phyloP scores from a whole-genome alignment of 2,329 filamentous ascomycete genomes.

The Fusarium aywerte region DNA sequence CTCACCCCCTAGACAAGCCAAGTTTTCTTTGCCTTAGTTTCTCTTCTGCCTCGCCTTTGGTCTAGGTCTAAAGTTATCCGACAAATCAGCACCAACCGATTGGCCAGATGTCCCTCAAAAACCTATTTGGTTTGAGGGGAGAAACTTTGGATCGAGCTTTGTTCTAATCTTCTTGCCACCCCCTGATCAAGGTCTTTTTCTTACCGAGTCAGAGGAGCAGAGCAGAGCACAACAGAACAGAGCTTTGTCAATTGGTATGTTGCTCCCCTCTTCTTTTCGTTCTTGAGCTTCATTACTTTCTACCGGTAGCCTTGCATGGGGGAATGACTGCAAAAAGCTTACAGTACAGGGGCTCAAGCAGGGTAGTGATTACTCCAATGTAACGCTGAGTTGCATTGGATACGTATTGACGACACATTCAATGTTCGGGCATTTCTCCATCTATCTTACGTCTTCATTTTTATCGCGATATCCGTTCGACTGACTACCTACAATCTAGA shows the following conservation, averaged over 20 bases:
- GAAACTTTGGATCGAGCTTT: not conserved
- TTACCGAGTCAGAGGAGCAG: no score
- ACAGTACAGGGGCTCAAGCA: conserved; percentile 23
- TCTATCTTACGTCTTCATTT: not conserved
- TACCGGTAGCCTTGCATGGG: conserved; percentile 31
- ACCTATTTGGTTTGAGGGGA: not conserved
- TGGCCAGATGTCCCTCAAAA: conserved; percentile 12
- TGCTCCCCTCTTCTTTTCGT: not conserved
- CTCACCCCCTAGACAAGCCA: no score
- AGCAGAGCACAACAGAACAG: not conserved
- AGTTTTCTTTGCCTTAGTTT: not conserved
- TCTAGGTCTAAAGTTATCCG: conserved; percentile 4
- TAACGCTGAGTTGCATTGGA: conserved; percentile 31
- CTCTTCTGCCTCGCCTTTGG: not conserved
- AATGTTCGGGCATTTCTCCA: conserved; percentile 22
- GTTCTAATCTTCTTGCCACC: conserved; percentile 2
- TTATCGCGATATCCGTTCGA: not conserved
- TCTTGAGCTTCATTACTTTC: not conserved
- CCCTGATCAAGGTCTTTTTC: not conserved
- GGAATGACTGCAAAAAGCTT: not conserved
- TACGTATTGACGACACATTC: conserved; percentile 32
- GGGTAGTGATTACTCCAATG: conserved; percentile 18
- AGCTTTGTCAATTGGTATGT: not conserved
- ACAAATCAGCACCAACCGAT: conserved; percentile 23
- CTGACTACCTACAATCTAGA: not conserved